Evolutionary conservation across 1,284 basidiomycete species (phyloP), one percentile per base, ranked within the genome.

Genomic region (Sphagnurus paluster): DNA sequence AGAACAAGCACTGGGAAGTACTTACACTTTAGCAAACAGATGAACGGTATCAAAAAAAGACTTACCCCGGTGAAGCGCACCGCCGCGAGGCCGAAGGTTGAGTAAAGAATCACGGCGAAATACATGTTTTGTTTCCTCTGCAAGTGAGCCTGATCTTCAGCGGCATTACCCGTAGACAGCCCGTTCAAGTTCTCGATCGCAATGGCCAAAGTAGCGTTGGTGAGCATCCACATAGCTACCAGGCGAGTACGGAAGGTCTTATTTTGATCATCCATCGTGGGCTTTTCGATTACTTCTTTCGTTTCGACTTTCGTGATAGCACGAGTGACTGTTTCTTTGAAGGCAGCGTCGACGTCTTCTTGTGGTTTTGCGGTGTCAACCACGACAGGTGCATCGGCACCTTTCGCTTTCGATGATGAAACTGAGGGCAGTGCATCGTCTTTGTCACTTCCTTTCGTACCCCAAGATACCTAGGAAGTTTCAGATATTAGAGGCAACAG

Each of bases 391-490:
- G 75, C 74, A 45, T 85, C 89, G 2, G 83, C 79, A 37, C 80
- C 84, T 63, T 91, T 90, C 29, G 75, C 71, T 66, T 93, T 93
- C 53, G 84, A 87, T 6, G 87, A 94, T 10, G 84, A 90, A 37
- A 97, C 84, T 0, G 92, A 90, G 0, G 95, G 96, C n/a, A 98
- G 73, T 1, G 89, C 89, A 58, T 98, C 95, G 0, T 85, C 93
- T 66, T 96, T 95, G 71, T 98, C 96, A 47, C 90, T 93, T 41
- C 95, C 95, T 69, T 96, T 96, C 8, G 93, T 97, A 69, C 93
- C 93, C 93, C 93, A 93, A 25, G 87, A 90, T 16, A 90, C 84
- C 82, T 85, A 51, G 19, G 17, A 54, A n/a, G n/a, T n/a, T n/a
- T n/a, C 40, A 47, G 42, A 39, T 47, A 49, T 42, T 51, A 26